phyloP scores from a whole-genome alignment of 345 rosid species.

The Arabidopsis suecica region DNA sequence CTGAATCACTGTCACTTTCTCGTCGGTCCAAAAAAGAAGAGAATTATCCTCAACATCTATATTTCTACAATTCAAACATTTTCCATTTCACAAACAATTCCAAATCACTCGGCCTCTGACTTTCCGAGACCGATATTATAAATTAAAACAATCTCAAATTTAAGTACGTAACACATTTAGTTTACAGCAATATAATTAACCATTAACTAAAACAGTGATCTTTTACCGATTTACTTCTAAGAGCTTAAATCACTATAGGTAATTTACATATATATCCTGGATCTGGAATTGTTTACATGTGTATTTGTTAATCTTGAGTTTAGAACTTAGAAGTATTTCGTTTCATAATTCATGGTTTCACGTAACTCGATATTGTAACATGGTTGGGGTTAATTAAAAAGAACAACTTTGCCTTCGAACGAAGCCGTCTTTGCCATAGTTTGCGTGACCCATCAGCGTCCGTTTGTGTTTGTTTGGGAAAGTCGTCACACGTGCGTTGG shows the following conservation, averaged over 20 bases:
- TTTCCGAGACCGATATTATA: neutral
- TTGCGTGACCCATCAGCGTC: conserved; percentile 6
- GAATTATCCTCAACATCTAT: no score
- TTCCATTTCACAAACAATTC: neutral
- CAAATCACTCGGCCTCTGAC: neutral
- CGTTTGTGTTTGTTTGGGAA: conserved; percentile 12
- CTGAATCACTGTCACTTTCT: neutral
- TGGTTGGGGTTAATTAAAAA: neutral
- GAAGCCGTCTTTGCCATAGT: conserved; percentile 16
- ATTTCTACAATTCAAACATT: neutral
- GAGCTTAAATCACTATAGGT: neutral
- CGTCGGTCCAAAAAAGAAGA: neutral
- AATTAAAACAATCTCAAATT: neutral
- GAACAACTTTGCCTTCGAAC: neutral
- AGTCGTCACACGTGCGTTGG: conserved; percentile 32
- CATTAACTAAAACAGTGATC: neutral
- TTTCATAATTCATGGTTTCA: neutral
- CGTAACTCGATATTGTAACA: neutral
- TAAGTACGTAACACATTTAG: neutral
- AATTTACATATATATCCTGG: no score
- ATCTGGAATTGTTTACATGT: neutral
- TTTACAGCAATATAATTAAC: no score
- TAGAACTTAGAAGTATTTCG: neutral
- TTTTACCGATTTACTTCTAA: neutral
- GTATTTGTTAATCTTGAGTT: neutral